Conservation (phyloP, 2,329 filamentous ascomycete species). For the Parastagonospora avenae region DNA sequence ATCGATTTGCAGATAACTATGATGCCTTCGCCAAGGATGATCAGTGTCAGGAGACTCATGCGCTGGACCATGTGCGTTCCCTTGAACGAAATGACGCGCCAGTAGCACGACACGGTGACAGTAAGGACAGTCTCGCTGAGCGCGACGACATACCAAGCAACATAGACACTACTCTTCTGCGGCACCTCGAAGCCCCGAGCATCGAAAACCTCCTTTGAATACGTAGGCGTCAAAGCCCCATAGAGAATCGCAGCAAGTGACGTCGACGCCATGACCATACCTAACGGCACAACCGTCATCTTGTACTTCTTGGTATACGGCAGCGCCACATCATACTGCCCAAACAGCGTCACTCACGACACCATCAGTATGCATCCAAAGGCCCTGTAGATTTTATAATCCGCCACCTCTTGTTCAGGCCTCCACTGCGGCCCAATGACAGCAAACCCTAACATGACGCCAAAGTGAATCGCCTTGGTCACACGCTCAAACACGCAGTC, state of each 20-base stretch:
- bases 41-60: slow-evolving; percentile 47
- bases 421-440: slow-evolving; percentile 58
- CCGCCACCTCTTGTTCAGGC: slow-evolving; percentile 45
- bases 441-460: slow-evolving; percentile 68
- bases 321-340: slow-evolving; percentile 48
- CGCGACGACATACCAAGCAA: slow-evolving; percentile 59
- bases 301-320: slow-evolving; percentile 39
- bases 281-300: slow-evolving; percentile 38
- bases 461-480: slow-evolving; percentile 65
- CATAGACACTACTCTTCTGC: slow-evolving; percentile 46
- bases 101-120: slow-evolving; percentile 37
- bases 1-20: slow-evolving; percentile 45
- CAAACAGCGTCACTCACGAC: slow-evolving; percentile 41
- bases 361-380: slow-evolving; percentile 48
- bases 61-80: slow-evolving; percentile 46
- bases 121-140: slow-evolving; percentile 38
- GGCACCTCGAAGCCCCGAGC: not conserved
- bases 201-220: slow-evolving; percentile 20
- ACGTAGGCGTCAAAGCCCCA: slow-evolving; percentile 37
- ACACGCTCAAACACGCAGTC: slow-evolving; percentile 68
- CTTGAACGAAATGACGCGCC: slow-evolving; percentile 45
- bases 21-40: slow-evolving; percentile 48
- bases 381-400: slow-evolving; percentile 51
- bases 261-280: slow-evolving; percentile 40
- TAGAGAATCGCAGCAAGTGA: slow-evolving; percentile 43